Evolutionary conservation across 1,284 basidiomycete genomes (phyloP).

Genomic region (Boletus smithii): DNA sequence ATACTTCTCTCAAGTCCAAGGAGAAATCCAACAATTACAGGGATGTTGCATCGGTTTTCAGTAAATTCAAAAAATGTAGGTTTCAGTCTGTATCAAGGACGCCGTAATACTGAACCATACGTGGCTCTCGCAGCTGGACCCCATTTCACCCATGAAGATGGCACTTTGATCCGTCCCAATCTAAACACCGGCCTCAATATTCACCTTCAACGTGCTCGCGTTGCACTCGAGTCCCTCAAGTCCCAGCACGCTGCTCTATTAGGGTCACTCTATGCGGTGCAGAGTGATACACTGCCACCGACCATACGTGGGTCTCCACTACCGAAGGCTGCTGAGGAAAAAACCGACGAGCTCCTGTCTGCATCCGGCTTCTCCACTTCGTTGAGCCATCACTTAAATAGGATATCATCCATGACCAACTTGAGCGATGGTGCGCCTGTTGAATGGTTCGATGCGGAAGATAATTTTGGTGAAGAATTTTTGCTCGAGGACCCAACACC

Average conservation of each 20-base stretch:
- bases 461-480: conserved; percentile 65
- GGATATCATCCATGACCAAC: conserved; percentile 52
- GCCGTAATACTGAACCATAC: not conserved
- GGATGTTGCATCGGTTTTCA: conserved; percentile 42
- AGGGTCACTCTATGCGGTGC: conserved; percentile 41
- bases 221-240: conserved; percentile 53
- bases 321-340: conserved; percentile 51
- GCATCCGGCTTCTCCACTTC: conserved; percentile 34
- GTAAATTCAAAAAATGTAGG: conserved; percentile 57
- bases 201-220: conserved; percentile 42
- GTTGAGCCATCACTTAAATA: conserved; percentile 39
- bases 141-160: conserved; percentile 27
- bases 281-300: conserved; percentile 39
- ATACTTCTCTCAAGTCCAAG: conserved; percentile 38
- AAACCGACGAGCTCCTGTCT: conserved; percentile 33
- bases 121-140: conserved; percentile 16
- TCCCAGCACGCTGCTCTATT: conserved; percentile 53
- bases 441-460: conserved; percentile 71
- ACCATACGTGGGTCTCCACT: conserved; percentile 40
- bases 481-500: conserved; percentile 49
- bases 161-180: conserved; percentile 16
- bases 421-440: conserved; percentile 51
- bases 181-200: conserved; percentile 11
- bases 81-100: not conserved
- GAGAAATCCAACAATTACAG: conserved; percentile 43